Conservation (phyloP, 2,329 filamentous ascomycete species). For the Uncinocarpus reesii region DNA sequence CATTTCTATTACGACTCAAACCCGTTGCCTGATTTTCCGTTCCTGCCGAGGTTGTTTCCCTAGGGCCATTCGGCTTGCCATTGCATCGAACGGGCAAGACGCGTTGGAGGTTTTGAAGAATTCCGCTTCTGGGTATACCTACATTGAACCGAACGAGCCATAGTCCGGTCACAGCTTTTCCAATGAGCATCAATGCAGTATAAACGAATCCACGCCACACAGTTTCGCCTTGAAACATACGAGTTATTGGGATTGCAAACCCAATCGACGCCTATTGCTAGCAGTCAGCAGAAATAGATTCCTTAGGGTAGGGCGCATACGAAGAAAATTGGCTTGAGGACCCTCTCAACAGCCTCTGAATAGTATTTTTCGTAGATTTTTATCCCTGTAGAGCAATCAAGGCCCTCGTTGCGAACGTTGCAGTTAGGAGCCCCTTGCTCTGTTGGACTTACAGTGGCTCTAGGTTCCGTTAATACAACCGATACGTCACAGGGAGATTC, state of each 20-base stretch:
- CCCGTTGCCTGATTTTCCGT: too few species aligned
- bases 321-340: neutral
- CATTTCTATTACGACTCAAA: too few species aligned
- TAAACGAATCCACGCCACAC: conserved; percentile 68
- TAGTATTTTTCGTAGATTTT: neutral
- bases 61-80: neutral
- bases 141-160: conserved; percentile 32
- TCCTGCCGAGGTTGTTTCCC: neutral
- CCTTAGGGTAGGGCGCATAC: neutral
- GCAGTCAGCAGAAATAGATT: neutral
- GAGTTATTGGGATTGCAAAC: conserved; percentile 64
- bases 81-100: neutral
- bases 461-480: too few species aligned
- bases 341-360: neutral
- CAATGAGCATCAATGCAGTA: conserved; percentile 56
- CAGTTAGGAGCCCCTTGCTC: too few species aligned
- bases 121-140: neutral
- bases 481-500: too few species aligned
- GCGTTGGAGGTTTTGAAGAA: too few species aligned
- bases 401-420: too few species aligned
- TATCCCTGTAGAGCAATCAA: too few species aligned
- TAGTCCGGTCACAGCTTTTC: conserved; percentile 50
- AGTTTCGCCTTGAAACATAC: conserved; percentile 54
- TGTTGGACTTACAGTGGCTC: too few species aligned
- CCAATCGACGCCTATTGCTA: conserved; percentile 43